Base-by-base conservation (phyloP, 129 eudicot genomes). In the Pseudognaphalium luteoalbum region DNA sequence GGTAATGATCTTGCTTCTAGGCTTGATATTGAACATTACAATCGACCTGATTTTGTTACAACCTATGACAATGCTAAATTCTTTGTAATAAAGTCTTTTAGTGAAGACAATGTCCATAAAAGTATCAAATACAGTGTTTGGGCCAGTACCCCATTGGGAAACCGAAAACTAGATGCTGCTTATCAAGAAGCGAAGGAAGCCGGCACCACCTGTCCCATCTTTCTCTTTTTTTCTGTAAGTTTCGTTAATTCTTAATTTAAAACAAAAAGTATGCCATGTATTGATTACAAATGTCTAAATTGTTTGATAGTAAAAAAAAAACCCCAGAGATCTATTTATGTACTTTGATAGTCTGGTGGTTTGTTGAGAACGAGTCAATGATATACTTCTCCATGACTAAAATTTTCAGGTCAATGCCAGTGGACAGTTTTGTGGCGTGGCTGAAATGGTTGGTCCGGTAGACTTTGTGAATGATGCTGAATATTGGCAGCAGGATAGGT, bases 81-180 rank as follows among this genome's bases (percentile, higher is more conserved):
- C 87, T 93, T 93, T 78, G 92, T 93, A 66, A 90, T 93, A 37
- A 93, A 93, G 85, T 93, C 98, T 41, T 93, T 93, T 82, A 90
- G 96, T 77, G 98, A 93, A 84, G 98, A 93, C 65, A 93, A 93
- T 77, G 85, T 93, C 34, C 98, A 93, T 78, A 93, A 84, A 87
- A 93, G 98, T 81, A 90, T 93, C 30, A 93, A 93, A 71, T 93
- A 93, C 47, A 57, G 79, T n/a, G 85, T 88, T 42, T 93, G 98
- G 98, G 95, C 98, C 67, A 93, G 98, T 83, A 93, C 98, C 6
- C 85, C 97, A 30, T 89, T 86, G 77, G 98, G 98, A 44, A 93
- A 93, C 82, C 66, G 89, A 71, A 93, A 93, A 80, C 81, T 93
- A 42, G 97, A 93, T 83, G 96, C 95, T 71, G 97, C 98, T 64